These are phyloP conservation scores for Piper betle DNA, from an alignment of 164 flowering plant species.

Conservation along the genomic window DNA sequence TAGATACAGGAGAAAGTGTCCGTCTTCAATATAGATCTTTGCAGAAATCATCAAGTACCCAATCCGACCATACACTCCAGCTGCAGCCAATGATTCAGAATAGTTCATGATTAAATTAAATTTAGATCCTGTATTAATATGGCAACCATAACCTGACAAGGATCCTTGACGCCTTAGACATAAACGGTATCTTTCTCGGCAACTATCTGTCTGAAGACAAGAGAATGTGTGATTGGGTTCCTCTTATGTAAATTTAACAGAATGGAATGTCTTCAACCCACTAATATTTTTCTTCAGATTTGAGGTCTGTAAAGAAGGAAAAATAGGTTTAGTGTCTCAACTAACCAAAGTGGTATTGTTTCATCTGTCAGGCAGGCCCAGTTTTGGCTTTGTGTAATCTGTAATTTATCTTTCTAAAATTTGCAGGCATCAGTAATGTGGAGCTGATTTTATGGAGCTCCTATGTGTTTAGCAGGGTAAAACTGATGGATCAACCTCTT, in stretches of 20 bases:
- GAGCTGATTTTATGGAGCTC: too few species aligned
- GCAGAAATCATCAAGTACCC: constrained; percentile 28
- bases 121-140: background rate
- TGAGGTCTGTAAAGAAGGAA: constrained; percentile 1
- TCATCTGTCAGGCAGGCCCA: background rate
- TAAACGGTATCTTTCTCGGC: background rate
- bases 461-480: background rate
- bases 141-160: background rate
- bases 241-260: constrained; percentile 1
- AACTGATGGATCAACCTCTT: constrained; percentile 24
- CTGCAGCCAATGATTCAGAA: constrained; percentile 32
- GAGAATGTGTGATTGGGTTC: background rate
- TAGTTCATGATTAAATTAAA: constrained; percentile 18
- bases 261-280: background rate
- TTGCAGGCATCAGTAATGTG: background rate
- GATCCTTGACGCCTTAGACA: background rate
- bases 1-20: constrained; percentile 78
- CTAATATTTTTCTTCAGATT: background rate
- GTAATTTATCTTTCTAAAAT: background rate
- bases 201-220: background rate
- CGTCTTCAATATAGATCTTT: constrained; percentile 88
- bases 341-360: background rate
- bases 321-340: background rate
- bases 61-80: constrained; percentile 34
- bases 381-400: background rate